Base-by-base conservation (phyloP, 129 eudicot species). In the Chrysanthemum makinoi region DNA sequence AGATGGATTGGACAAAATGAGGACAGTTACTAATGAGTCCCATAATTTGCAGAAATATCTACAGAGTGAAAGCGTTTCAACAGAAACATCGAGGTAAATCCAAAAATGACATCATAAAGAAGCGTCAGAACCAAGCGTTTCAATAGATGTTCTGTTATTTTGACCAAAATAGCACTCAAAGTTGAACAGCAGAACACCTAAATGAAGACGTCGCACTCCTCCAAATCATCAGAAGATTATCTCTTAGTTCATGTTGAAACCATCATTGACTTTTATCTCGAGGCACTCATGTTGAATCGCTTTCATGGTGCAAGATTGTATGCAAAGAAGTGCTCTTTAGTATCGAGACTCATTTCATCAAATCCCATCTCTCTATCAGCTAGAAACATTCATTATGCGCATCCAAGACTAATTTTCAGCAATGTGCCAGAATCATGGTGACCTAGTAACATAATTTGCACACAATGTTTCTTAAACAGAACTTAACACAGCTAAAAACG, bases 261-360 rank as follows among this genome's bases (percentile, higher is more conserved):
- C 30, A 64, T 70, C 52, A 14, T 39, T 5, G 85, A 82, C 35
- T 54, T 81, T 87, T 48, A 82, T 87, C 16, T 46, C 44, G 12
- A 70, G 89, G 66, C 79, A 39, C 83, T 61, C 92, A 88, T 16
- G 81, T 83, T 44, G 80, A 78, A 62, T 65, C 80, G 10, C 84
- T 86, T 10, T 12, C 76, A 60, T 80, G 76, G 59, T 78, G 72
- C 69, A 81, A 79, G 74, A 77, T 76, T 15, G 84, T 86, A 57
- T 83, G 82, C 52, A 86, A 83, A 30, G 57, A 43, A 52, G 93
- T 62, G 43, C 55, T 62, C 81, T 57, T 6, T 83, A 10, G 84
- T 87, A 20, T 78, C 14, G 65, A 69, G 11, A 77, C 85, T 6
- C 70, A 62, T 35, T 87, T 87, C 72, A 43, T 70, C 70, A 74